These are phyloP conservation scores for Boletus pseudo-olivaceus DNA, from an alignment of 768 basidiomycete species.

Conservation along the genomic window DNA sequence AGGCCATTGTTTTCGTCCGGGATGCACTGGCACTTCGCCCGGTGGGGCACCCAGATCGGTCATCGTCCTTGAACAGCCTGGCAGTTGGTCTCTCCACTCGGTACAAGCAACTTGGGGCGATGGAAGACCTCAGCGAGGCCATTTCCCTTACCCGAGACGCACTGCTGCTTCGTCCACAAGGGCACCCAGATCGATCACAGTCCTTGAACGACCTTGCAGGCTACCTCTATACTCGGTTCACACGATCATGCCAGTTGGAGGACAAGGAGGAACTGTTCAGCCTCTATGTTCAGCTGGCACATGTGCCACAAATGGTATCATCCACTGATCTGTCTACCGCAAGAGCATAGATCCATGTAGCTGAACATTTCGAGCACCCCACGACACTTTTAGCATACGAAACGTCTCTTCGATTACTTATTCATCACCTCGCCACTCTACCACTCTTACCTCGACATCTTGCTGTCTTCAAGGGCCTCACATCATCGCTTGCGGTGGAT, in stretches of 20 bases:
- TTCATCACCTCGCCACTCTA: background rate
- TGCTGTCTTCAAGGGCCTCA: background rate
- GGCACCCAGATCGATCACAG: background rate
- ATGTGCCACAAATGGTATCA: background rate
- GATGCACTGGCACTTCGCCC: background rate
- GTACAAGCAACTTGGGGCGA: background rate
- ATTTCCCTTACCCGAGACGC: background rate
- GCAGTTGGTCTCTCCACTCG: background rate
- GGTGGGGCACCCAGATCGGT: background rate
- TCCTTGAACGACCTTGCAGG: background rate
- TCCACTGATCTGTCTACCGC: background rate
- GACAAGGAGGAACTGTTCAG: background rate
- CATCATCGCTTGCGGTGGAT: background rate
- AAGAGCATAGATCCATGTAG: background rate
- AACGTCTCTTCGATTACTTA: background rate
- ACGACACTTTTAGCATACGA: background rate
- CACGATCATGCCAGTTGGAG: background rate
- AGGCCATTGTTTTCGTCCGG: background rate
- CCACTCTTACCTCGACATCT: background rate
- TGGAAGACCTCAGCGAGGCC: background rate
- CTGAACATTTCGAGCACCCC: background rate
- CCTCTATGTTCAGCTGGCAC: background rate
- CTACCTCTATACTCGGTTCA: background rate
- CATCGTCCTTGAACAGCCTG: background rate
- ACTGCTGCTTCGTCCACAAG: background rate